Percentiles rank a stretch among this genome's conserved stretches.
These are phyloP conservation scores for Madurella fahalii DNA, from an alignment of 2,329 filamentous ascomycete genomes.

Conservation along the genomic window DNA sequence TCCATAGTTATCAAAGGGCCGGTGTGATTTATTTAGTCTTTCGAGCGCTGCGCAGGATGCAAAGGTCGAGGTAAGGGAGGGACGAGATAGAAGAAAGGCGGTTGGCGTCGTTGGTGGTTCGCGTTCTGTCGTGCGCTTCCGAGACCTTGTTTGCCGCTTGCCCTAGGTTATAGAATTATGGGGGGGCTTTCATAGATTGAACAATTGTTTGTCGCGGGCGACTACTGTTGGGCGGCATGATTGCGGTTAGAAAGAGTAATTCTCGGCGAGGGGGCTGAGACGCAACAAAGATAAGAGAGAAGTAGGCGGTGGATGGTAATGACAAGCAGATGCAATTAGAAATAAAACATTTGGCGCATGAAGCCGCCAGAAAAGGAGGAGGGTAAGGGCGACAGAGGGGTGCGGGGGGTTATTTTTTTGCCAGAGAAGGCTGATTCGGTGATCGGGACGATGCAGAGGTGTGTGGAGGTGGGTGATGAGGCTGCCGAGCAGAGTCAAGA, in stretches of 20 bases:
- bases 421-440: constrained; percentile 7
- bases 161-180: constrained; percentile 25
- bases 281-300: constrained; percentile 21
- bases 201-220: constrained; percentile 30
- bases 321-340: constrained; percentile 14
- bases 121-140: neutral
- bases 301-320: constrained; percentile 12
- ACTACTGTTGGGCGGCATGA: constrained; percentile 50
- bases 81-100: neutral
- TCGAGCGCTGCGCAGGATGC: neutral
- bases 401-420: neutral
- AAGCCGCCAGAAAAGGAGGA: constrained; percentile 20
- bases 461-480: constrained; percentile 7
- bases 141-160: constrained; percentile 25
- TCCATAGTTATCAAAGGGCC: constrained; percentile 41
- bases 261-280: constrained; percentile 30
- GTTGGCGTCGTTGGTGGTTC: neutral
- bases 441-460: constrained; percentile 13
- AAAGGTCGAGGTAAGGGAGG: neutral
- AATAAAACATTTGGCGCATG: constrained; percentile 19
- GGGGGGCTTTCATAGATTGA: constrained; percentile 1
- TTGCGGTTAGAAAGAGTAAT: constrained; percentile 54
- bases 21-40: neutral
- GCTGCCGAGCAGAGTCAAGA: constrained; percentile 15
- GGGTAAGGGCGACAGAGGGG: constrained; percentile 11